Conservation (phyloP, 805 yeast species). For the Saccharomycopsis vini region DNA sequence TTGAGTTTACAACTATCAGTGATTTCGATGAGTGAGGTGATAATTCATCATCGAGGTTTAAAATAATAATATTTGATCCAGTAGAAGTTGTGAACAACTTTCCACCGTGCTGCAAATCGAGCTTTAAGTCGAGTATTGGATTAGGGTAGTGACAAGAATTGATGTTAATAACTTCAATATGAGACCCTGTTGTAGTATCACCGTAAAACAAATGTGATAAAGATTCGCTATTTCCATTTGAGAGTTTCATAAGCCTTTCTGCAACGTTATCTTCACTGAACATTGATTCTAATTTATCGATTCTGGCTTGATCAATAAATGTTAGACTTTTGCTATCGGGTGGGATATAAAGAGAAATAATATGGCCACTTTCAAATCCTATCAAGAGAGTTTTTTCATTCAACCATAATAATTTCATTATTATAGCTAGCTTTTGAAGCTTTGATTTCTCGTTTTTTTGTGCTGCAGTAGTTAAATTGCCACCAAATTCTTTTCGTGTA, state of each 20-base stretch:
- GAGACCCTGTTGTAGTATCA: conserved; percentile 11
- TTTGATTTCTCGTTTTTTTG: conserved; percentile 16
- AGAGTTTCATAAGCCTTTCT: conserved; percentile 23
- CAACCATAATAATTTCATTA: conserved; percentile 48
- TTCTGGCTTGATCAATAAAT: conserved; percentile 25
- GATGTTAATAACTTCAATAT: conserved; percentile 20
- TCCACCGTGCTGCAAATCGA: conserved; percentile 23
- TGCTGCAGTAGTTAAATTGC: too few relatives aligned
- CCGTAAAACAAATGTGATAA: conserved; percentile 14
- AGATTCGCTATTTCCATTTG: conserved; percentile 25
- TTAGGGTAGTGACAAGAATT: conserved; percentile 39
- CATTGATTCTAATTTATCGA: conserved; percentile 18
- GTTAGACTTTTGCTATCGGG: conserved; percentile 4
- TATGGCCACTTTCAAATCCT: conserved; percentile 73
- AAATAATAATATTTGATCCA: conserved; percentile 23
- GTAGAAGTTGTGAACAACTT: conserved; percentile 40
- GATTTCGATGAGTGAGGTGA: too few relatives aligned
- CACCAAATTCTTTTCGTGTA: conserved; percentile 8
- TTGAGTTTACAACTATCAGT: too few relatives aligned
- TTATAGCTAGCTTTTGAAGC: conserved; percentile 46
- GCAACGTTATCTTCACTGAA: conserved; percentile 20
- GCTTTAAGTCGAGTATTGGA: conserved; percentile 41
- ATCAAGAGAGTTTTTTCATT: conserved; percentile 29
- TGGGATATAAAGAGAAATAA: conserved; percentile 27
- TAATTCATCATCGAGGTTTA: not conserved